Percentiles rank a stretch among this genome's conserved stretches.
These are phyloP conservation scores for Ceratorhiza oryzae-sativae DNA, from an alignment of 1,284 basidiomycete genomes.

Conservation along the genomic window DNA sequence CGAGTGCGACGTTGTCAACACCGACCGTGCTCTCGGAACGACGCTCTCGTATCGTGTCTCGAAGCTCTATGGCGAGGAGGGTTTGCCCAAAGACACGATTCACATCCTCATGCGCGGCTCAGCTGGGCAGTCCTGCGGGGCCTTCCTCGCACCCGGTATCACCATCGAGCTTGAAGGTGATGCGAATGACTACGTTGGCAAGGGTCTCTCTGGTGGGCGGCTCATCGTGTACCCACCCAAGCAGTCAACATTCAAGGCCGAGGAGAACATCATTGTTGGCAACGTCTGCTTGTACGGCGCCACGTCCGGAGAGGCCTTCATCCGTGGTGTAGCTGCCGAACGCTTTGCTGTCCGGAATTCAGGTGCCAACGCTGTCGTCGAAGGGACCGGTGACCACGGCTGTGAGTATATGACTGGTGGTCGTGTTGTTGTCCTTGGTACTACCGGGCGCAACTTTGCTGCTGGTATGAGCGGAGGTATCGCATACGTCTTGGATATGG, in stretches of 20 bases:
- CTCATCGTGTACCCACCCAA: slow-evolving; percentile 93
- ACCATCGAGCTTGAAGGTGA: slow-evolving; percentile 96
- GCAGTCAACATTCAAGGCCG: slow-evolving; percentile 89
- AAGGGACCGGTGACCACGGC: slow-evolving; percentile 89
- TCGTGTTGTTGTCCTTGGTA: slow-evolving; percentile 87
- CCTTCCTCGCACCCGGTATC: slow-evolving; percentile 96
- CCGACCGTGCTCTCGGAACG: slow-evolving; percentile 92
- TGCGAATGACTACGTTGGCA: slow-evolving; percentile 95
- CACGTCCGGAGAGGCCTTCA: slow-evolving; percentile 93
- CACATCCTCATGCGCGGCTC: slow-evolving; percentile 93
- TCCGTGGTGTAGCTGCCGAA: slow-evolving; percentile 92
- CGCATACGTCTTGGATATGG: slow-evolving; percentile 92
- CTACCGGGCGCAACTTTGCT: slow-evolving; percentile 93
- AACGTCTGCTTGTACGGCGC: slow-evolving; percentile 96
- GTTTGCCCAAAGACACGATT: slow-evolving; percentile 93
- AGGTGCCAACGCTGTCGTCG: slow-evolving; percentile 89
- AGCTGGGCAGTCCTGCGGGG: slow-evolving; percentile 93
- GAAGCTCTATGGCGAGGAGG: slow-evolving; percentile 93
- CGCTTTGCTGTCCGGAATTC: slow-evolving; percentile 96
- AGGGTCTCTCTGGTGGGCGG: slow-evolving; percentile 93
- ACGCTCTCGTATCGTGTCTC: slow-evolving; percentile 92
- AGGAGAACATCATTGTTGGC: slow-evolving; percentile 96
- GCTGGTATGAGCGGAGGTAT: slow-evolving; percentile 98
- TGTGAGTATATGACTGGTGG: slow-evolving; percentile 98
- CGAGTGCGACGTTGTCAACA: slow-evolving; percentile 94